Base-by-base conservation (phyloP, 2,329 filamentous ascomycete genomes). In the Knufia petricola region DNA sequence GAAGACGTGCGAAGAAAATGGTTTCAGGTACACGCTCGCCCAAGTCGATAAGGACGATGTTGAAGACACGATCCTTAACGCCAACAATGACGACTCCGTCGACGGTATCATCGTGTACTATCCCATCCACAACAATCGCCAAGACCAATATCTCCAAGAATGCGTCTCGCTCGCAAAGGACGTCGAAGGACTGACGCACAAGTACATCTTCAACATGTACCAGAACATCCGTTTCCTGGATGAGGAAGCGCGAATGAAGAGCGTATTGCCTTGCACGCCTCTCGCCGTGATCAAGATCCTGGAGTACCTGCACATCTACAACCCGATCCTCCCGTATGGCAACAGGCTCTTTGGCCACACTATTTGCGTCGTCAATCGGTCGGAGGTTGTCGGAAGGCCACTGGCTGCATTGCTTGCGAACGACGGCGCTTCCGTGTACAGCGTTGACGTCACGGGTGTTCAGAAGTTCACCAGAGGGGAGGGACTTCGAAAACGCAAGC, bases 161-260 rank as follows among this genome's bases (percentile, higher is more conserved):
- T 87, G 94, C 2, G 88, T 95, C 49, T 82, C 87, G 49, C 77
- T 95, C 37, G 71, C 78, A 66, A 96, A 98, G 69, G 92, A 98
- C 62, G 90, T 98, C 57, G 92, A 98, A 68, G 92, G 92, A 30
- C 79, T 98, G 50, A 87, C 84, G 59, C 90, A 95, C 69, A 83
- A 82, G 63, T 89, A 96, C 70, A 84, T 96, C 63, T 89, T 90
- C 78, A 98, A 98, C 77, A 95, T 98, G 89, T 98, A 96, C 71
- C 86, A 95, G 74, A 98, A 98, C 71, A 80, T 94, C 60, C 87
- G 92, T 56, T 96, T 89, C 72, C 76, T 98, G 49, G 92, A 98
- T 68, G 83, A 84, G 3, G 67, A 37, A 9, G 17, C 26, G 15
- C 4, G 19, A 9, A 85, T 87, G 66, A 96, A 98, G 73, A 94